Evolutionary conservation across 805 yeast genomes (phyloP), one percentile per base, ranked within the genome.

Genomic region (Phaffomyces opuntiae): DNA sequence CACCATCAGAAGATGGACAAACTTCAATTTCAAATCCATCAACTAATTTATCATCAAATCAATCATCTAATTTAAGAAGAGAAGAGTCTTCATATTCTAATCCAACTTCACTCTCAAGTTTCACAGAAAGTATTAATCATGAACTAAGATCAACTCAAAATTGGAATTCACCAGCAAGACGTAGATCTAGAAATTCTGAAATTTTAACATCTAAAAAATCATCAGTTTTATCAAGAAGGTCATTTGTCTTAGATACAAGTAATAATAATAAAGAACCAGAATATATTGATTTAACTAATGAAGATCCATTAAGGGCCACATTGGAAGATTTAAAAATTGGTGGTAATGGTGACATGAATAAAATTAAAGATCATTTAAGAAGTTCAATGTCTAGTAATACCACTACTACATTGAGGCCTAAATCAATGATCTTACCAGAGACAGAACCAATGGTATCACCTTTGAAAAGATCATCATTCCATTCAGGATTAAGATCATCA

Each of bases 291-390:
- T 49, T 55, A 16, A 50, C 54, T 2, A 45, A 51, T 39, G 57
- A 55, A 17, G 81, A 78, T 53, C 82, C 82, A 9, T 59, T 79
- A 38, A 71, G 77, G 32, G 76, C 78, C 3, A 81, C 81, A 2
- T 59, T 78, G 43, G 76, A 74, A 47, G 72, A 70, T 42, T 53
- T 69, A 42, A 63, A 64, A 36, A 53, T 64, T 16, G 72, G 72
- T 43, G 65, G 76, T 26, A 63, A 73, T 57, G 77, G 72, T 24
- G 67, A 66, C 50, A 63, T 63, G 63, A 58, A 59, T 26, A 69
- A 66, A 33, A 56, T 69, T 44, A 61, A 67, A 51, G 39, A 38
- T 33, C 40, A 29, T 7, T 55, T 59, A 42, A 38, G 47, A 7
- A 42, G 45, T 9, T 57, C 60, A 2, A 33, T 19, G 2, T 46